phyloP scores from a whole-genome alignment of 805 yeast species.

The Candida methanosorbosa region DNA sequence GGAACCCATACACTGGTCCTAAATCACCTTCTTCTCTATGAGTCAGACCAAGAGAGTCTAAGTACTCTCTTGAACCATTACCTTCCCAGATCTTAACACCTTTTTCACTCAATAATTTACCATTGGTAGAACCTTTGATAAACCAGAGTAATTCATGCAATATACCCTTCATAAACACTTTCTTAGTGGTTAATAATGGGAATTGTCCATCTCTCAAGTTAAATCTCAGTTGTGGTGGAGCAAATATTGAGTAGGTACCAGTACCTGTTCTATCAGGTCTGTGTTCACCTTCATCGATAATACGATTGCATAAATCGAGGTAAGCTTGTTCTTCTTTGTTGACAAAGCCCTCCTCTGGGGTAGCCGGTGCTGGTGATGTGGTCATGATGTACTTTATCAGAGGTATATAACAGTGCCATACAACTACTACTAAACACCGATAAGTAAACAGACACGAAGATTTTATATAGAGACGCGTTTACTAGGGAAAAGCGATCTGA shows the following conservation, averaged over 20 bases:
- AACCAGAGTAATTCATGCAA: constrained; percentile 92
- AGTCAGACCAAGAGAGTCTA: constrained; percentile 74
- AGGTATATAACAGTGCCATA: too few species aligned
- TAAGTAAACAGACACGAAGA: too few species aligned
- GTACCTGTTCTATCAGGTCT: constrained; percentile 98
- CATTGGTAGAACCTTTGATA: constrained; percentile 82
- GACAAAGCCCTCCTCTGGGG: too few species aligned
- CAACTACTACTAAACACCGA: too few species aligned
- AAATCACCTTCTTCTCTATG: constrained; percentile 86
- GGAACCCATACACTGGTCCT: constrained; percentile 98
- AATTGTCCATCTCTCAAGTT: constrained; percentile 60
- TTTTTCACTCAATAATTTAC: constrained; percentile 62
- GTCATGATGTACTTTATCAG: not conserved
- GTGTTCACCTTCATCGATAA: constrained; percentile 77
- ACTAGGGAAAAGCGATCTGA: too few species aligned
- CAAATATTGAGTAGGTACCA: constrained; percentile 85
- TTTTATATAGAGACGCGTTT: too few species aligned
- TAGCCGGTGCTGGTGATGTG: too few species aligned
- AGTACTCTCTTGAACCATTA: constrained; percentile 86
- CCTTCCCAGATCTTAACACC: constrained; percentile 99
- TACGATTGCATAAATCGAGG: constrained; percentile 68
- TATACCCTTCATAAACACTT: constrained; percentile 83
- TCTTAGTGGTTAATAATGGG: constrained; percentile 89
- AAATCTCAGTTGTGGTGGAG: constrained; percentile 93
- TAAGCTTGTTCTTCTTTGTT: constrained; percentile 76